These are phyloP conservation scores for Termitomyces sp. DNA, from an alignment of 768 basidiomycete genomes.

Conservation along the genomic window DNA sequence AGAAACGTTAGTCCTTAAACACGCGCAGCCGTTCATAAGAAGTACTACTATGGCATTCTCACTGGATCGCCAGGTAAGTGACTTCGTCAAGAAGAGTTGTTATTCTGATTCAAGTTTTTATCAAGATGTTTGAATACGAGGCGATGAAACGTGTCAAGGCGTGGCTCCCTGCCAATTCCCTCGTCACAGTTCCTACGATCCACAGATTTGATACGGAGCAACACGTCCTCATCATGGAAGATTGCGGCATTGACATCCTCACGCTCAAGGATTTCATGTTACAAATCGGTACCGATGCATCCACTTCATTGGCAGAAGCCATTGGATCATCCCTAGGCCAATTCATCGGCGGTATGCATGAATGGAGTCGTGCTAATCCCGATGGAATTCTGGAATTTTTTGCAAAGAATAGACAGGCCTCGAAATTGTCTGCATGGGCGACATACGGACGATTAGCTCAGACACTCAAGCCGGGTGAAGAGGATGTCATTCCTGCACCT, in stretches of 20 bases:
- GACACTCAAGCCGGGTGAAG: slow-evolving; percentile 23
- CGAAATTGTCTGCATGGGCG: slow-evolving; percentile 29
- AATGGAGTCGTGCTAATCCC: slow-evolving; percentile 33
- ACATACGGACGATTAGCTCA: slow-evolving; percentile 43
- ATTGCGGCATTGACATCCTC: slow-evolving; percentile 39
- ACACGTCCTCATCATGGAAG: slow-evolving; percentile 60
- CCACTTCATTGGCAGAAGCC: slow-evolving; percentile 17
- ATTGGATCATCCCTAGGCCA: slow-evolving; percentile 52
- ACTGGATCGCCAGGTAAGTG: slow-evolving; percentile 50
- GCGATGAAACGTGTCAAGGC: slow-evolving; percentile 43
- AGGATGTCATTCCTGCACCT: slow-evolving; percentile 19
- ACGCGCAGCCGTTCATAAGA: slow-evolving; percentile 33
- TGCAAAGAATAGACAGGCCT: slow-evolving; percentile 30
- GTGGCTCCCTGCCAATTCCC: slow-evolving; percentile 29
- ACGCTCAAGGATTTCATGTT: slow-evolving; percentile 40
- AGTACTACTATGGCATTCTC: slow-evolving; percentile 23
- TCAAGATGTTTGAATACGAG: slow-evolving; percentile 38
- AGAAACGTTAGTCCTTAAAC: slow-evolving; percentile 52
- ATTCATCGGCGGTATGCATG: slow-evolving; percentile 53
- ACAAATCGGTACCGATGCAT: slow-evolving; percentile 26
- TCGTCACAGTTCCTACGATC: slow-evolving; percentile 47
- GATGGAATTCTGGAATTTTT: slow-evolving; percentile 29
- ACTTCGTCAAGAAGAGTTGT: background rate
- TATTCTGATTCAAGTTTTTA: background rate
- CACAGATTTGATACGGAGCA: slow-evolving; percentile 44